Base-by-base conservation (phyloP, 2,329 filamentous ascomycete genomes). In the Penicillium frequentans region DNA sequence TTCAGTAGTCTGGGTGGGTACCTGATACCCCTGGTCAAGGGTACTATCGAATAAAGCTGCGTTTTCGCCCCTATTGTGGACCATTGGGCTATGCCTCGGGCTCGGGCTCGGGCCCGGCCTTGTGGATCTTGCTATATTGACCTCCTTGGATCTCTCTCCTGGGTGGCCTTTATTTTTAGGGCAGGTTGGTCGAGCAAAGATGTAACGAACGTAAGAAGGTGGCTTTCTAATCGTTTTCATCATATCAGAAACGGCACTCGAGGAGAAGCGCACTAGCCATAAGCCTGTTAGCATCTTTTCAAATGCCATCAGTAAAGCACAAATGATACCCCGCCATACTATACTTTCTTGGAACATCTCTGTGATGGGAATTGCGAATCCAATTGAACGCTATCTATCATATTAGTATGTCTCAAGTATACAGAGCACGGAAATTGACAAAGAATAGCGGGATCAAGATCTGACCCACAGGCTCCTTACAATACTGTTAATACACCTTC, bases 351-450 rank as follows among this genome's bases (percentile, higher is more conserved):
- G 70, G 64, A 92, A 93, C 79, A 95, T 86, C 6, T 84, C 75
- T 0, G 82, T 84, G 29, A 93, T 87, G 0, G 90, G 90, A 1
- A 95, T 89, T 0, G 90, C 87, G 68, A 93, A 93, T 0, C 90
- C 90, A 35, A 93, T 88, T 0, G 82, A 85, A 2, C 82, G 69
- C 71, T 75, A 21, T 13, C 2, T 11, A 23, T 6, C 3, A 23
- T 42, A 14, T 42, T 42, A 42, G 42, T 33, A 23, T 10, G 26
- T 37, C 10, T n/a, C 9, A 19, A 50, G 16, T 26, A 29, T 23
- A 43, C 16, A 9, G 5, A 51, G 11, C 24, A 21, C 3, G 27
- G 5, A 10, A 3, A 68, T 82, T 72, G 67, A 84, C 89, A 66
- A 93, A 93, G 73, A 93, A 92, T 56, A 91, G 82, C 0, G 90